Evolutionary conservation across 2,329 filamentous ascomycete species (phyloP).

Genomic region (Claviceps africana): DNA sequence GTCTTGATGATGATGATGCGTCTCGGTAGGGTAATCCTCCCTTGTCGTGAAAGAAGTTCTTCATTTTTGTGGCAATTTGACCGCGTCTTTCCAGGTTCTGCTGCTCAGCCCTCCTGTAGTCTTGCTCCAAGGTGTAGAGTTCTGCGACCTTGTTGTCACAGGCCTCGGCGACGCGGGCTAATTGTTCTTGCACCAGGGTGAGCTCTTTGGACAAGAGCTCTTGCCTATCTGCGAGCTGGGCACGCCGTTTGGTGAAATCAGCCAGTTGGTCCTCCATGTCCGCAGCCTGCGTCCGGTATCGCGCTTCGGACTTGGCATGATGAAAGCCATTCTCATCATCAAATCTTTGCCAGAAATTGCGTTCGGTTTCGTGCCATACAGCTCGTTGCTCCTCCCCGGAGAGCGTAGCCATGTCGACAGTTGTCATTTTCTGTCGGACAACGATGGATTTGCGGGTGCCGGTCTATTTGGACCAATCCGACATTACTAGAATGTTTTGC

Average conservation of each 20-base stretch:
- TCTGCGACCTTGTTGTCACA: slow-evolving; percentile 21
- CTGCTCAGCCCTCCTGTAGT: slow-evolving; percentile 17
- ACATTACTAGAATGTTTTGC: background rate
- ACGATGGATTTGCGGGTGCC: background rate
- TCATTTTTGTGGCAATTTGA: slow-evolving; percentile 18
- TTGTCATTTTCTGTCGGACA: slow-evolving; percentile 6
- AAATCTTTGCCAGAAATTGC: slow-evolving; percentile 21
- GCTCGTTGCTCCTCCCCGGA: slow-evolving; percentile 18
- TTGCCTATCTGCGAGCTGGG: slow-evolving; percentile 15
- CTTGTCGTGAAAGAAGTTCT: slow-evolving; percentile 20
- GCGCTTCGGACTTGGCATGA: slow-evolving; percentile 13
- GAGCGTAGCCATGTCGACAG: slow-evolving; percentile 16
- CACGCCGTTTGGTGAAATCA: slow-evolving; percentile 15
- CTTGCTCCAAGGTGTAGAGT: slow-evolving; percentile 18
- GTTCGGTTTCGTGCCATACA: slow-evolving; percentile 23
- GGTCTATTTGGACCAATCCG: background rate
- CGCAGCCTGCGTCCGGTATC: slow-evolving; percentile 13
- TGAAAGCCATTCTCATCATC: slow-evolving; percentile 12
- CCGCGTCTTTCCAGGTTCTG: slow-evolving; percentile 15
- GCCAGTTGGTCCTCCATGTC: slow-evolving; percentile 17
- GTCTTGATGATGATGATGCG: slow-evolving; percentile 7
- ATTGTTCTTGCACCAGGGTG: slow-evolving; percentile 23
- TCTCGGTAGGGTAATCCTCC: slow-evolving; percentile 13
- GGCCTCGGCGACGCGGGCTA: slow-evolving; percentile 17
- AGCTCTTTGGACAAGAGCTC: slow-evolving; percentile 17